Conservation (phyloP, 352 stramenopile genomes). For the Aphanomyces euteiches region DNA sequence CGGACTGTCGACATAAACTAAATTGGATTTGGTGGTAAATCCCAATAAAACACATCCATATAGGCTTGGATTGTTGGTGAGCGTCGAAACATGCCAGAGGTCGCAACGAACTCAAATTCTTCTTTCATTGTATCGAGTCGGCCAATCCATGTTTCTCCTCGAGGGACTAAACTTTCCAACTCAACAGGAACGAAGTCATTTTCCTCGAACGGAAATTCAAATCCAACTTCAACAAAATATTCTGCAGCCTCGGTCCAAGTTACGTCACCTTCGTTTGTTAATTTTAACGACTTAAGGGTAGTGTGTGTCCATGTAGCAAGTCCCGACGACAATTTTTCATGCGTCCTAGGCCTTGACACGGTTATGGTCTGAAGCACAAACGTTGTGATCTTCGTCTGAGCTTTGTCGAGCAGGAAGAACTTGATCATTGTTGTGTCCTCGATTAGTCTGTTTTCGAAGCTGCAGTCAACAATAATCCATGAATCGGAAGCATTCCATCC, state of each 20-base stretch:
- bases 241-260: background rate
- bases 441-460: no score
- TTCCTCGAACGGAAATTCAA: background rate
- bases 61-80: conserved; percentile 1
- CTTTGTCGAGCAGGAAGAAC: no score
- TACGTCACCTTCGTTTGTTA: background rate
- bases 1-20: background rate
- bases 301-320: no score
- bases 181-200: background rate
- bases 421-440: no score
- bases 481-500: no score
- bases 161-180: background rate
- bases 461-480: no score
- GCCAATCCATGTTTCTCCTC: background rate
- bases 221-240: background rate
- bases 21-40: background rate
- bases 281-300: no score
- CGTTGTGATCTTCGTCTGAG: no score
- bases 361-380: no score
- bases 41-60: background rate
- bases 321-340: background rate
- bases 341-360: background rate
- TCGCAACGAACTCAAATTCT: background rate
- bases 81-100: conserved; percentile 6
- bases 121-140: background rate